Conservation (phyloP, 2,329 filamentous ascomycete species). For the Tolypocladium nubicola region DNA sequence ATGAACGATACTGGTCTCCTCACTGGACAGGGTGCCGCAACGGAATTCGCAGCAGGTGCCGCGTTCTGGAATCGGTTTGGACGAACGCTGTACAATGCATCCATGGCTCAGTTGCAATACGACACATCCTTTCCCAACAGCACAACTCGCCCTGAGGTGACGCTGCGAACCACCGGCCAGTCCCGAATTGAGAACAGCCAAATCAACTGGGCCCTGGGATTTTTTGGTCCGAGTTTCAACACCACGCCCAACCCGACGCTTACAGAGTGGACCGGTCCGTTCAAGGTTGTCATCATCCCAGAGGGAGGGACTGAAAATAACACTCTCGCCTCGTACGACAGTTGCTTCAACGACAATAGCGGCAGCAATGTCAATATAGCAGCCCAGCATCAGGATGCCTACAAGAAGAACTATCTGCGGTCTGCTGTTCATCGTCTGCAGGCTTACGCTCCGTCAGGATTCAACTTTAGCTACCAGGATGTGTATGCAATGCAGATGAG, state of each 20-base stretch:
- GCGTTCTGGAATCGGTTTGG: conserved; percentile 45
- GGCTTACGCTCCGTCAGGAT: conserved; percentile 32
- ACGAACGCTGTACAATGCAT: conserved; percentile 38
- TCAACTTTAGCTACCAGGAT: conserved; percentile 37
- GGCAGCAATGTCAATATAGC: conserved; percentile 23
- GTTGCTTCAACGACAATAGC: conserved; percentile 30
- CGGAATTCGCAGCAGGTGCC: conserved; percentile 38
- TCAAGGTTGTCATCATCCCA: conserved; percentile 49
- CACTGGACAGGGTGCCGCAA: conserved; percentile 36
- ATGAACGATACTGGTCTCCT: conserved; percentile 29
- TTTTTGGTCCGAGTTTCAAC: conserved; percentile 37
- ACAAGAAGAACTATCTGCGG: conserved; percentile 33
- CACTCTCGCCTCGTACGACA: conserved; percentile 39
- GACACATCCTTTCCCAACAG: conserved; percentile 30
- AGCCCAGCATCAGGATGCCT: conserved; percentile 29
- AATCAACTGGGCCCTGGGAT: conserved; percentile 40
- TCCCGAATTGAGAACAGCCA: conserved; percentile 43
- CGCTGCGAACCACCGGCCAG: conserved; percentile 43
- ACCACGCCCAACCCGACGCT: conserved; percentile 24
- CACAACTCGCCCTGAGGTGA: conserved; percentile 34
- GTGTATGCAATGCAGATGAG: conserved; percentile 40
- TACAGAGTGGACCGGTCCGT: conserved; percentile 27
- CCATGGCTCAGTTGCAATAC: conserved; percentile 35
- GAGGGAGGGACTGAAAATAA: conserved; percentile 59
- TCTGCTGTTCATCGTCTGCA: conserved; percentile 34